A percentile compares a stretch with the other conserved stretches of the same genome.
phyloP scores from a whole-genome alignment of 106 monocot species.

The Dioscorea alata region DNA sequence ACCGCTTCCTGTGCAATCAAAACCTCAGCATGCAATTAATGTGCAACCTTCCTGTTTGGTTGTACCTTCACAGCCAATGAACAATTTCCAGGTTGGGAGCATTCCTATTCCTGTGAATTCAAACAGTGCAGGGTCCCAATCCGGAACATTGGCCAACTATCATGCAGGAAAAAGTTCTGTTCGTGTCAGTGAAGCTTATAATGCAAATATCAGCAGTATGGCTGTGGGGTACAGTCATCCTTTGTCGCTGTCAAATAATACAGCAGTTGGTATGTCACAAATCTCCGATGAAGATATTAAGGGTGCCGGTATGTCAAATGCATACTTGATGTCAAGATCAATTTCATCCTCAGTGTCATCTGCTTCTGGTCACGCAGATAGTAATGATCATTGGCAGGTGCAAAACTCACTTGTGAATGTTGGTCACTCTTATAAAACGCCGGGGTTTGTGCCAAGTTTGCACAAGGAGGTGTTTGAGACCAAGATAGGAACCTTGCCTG shows the following conservation, averaged over 20 bases:
- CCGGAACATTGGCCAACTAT: constrained; percentile 20
- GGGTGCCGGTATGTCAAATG: constrained; percentile 26
- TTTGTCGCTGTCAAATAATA: constrained; percentile 32
- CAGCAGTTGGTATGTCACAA: constrained; percentile 22
- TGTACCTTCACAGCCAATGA: constrained; percentile 41
- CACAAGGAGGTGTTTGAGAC: constrained; percentile 9
- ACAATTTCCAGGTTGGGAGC: constrained; percentile 24
- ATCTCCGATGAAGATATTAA: constrained; percentile 32
- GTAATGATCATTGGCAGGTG: background rate
- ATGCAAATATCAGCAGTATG: constrained; percentile 11
- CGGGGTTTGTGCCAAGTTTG: constrained; percentile 17
- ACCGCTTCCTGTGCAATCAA: constrained; percentile 22
- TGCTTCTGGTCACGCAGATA: too few relatives aligned
- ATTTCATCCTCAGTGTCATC: constrained; percentile 16
- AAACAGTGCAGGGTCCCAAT: constrained; percentile 9
- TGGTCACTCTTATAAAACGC: constrained; percentile 15
- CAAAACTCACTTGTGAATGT: constrained; percentile 20
- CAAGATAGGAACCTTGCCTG: constrained; percentile 13
- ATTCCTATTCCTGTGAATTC: constrained; percentile 28
- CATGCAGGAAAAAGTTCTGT: constrained; percentile 16
- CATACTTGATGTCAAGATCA: constrained; percentile 29
- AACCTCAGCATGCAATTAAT: constrained; percentile 32
- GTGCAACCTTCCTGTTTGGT: constrained; percentile 75
- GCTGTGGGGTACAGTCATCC: constrained; percentile 26
- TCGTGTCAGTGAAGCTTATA: constrained; percentile 13